Evolutionary conservation across 2,329 filamentous ascomycete species (phyloP).

Genomic region (Exophiala oligosperma): DNA sequence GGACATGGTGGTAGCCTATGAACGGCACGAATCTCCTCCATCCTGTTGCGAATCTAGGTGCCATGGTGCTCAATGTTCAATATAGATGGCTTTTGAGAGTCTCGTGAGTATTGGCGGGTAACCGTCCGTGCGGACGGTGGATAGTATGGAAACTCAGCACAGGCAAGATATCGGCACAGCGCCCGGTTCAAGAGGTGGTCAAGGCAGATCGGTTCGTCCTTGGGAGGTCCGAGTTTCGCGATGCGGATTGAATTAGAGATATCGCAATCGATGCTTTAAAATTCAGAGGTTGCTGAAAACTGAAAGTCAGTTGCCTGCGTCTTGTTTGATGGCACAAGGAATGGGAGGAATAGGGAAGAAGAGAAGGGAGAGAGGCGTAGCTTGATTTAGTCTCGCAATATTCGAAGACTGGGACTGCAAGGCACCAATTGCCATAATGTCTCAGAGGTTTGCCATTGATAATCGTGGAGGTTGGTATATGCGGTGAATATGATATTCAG

Average conservation of each 20-base stretch:
- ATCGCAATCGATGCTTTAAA: not conserved
- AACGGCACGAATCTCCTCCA: slow-evolving; percentile 56
- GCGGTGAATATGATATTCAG: slow-evolving; percentile 13
- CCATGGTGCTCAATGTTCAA: slow-evolving; percentile 23
- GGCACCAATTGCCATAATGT: slow-evolving; percentile 20
- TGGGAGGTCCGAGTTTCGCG: too few species aligned
- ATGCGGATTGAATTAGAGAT: not conserved
- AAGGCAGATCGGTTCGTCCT: slow-evolving; percentile 4
- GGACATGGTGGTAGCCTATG: slow-evolving; percentile 75
- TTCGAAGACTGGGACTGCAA: slow-evolving; percentile 20
- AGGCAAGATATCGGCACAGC: slow-evolving; percentile 8
- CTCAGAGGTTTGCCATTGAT: slow-evolving; percentile 22
- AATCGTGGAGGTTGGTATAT: slow-evolving; percentile 29
- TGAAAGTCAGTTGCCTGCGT: slow-evolving; percentile 19
- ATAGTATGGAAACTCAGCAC: slow-evolving; percentile 22
- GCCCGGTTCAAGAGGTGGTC: slow-evolving; percentile 15
- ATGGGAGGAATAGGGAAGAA: slow-evolving; percentile 29
- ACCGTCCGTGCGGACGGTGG: slow-evolving; percentile 27
- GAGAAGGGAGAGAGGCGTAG: slow-evolving; percentile 39
- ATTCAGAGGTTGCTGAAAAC: not conserved
- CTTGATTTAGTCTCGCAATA: slow-evolving; percentile 31
- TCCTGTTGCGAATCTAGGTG: slow-evolving; percentile 34
- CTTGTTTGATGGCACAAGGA: slow-evolving; percentile 10
- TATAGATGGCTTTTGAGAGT: not conserved
- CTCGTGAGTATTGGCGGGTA: not conserved